Evolutionary conservation across 1,139 yeast species (phyloP).

Genomic region (Debaryomyces fabryi): DNA sequence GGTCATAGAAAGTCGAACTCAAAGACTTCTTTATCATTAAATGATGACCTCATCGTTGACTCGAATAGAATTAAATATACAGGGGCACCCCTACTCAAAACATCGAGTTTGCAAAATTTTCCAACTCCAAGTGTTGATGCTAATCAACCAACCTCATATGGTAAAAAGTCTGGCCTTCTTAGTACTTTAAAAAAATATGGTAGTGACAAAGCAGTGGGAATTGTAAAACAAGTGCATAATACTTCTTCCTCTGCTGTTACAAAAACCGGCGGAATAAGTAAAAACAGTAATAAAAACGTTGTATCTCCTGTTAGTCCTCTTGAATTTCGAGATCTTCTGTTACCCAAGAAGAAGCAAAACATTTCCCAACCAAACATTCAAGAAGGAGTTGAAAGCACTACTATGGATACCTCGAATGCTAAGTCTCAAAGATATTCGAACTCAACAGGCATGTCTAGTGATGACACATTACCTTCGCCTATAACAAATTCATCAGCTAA

Average conservation of each 20-base stretch:
- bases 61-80: slow-evolving; percentile 3
- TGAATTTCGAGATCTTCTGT: background rate
- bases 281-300: slow-evolving; percentile 15
- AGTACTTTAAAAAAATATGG: slow-evolving; percentile 47
- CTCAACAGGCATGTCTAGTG: background rate
- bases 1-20: background rate
- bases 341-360: background rate
- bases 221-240: slow-evolving; percentile 32
- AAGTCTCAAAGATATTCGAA: background rate
- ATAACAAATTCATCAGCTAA: background rate
- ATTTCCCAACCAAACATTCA: background rate
- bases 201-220: slow-evolving; percentile 44
- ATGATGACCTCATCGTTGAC: slow-evolving; percentile 16
- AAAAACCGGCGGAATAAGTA: slow-evolving; percentile 9
- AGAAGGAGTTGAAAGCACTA: background rate
- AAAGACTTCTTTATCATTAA: slow-evolving; percentile 2
- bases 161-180: slow-evolving; percentile 39
- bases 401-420: background rate
- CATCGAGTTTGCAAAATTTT: slow-evolving; percentile 14
- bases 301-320: slow-evolving; percentile 25
- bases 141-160: background rate
- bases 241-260: slow-evolving; percentile 12
- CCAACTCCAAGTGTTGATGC: background rate
- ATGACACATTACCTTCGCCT: background rate
- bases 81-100: slow-evolving; percentile 7